Evolutionary conservation across 2,329 filamentous ascomycete species (phyloP).

Genomic region (Talaromyces sp.): DNA sequence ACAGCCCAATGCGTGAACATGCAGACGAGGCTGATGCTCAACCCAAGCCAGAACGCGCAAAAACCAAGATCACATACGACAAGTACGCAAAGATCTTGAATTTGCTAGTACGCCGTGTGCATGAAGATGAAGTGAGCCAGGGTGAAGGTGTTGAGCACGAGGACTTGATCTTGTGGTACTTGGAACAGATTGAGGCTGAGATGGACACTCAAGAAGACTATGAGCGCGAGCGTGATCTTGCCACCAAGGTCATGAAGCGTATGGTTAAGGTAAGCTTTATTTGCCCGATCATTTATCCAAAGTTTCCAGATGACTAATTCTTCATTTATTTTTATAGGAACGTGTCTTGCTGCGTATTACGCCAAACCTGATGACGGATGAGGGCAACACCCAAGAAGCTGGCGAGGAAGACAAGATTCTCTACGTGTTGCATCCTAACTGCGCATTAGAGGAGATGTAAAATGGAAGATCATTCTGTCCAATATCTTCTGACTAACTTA

Average conservation of each 20-base stretch:
- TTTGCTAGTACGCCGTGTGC: conserved; percentile 77
- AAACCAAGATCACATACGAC: conserved; percentile 91
- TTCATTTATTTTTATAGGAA: conserved; percentile 42
- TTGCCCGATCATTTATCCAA: background rate
- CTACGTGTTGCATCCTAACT: conserved; percentile 94
- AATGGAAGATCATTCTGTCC: conserved; percentile 26
- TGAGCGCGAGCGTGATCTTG: conserved; percentile 71
- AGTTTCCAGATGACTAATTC: conserved; percentile 33
- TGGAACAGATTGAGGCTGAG: conserved; percentile 86
- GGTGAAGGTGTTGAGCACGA: conserved; percentile 87
- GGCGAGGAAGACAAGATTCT: conserved; percentile 58
- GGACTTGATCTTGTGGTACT: conserved; percentile 81
- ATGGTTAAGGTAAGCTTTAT: conserved; percentile 80
- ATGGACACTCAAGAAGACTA: conserved; percentile 80
- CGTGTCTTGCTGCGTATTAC: conserved; percentile 64
- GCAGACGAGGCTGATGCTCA: conserved; percentile 54
- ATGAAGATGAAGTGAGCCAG: conserved; percentile 73
- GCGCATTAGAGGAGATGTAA: conserved; percentile 73
- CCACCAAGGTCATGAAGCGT: conserved; percentile 84
- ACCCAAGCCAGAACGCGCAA: conserved; percentile 52
- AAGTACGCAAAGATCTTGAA: conserved; percentile 93
- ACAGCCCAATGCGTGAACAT: conserved; percentile 58
- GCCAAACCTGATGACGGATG: conserved; percentile 83
- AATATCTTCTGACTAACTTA: conserved; percentile 5
- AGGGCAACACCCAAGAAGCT: conserved; percentile 48